Evolutionary conservation across 192 early-diverging fungal genomes (phyloP).

Genomic region (Allomyces arbusculus): DNA sequence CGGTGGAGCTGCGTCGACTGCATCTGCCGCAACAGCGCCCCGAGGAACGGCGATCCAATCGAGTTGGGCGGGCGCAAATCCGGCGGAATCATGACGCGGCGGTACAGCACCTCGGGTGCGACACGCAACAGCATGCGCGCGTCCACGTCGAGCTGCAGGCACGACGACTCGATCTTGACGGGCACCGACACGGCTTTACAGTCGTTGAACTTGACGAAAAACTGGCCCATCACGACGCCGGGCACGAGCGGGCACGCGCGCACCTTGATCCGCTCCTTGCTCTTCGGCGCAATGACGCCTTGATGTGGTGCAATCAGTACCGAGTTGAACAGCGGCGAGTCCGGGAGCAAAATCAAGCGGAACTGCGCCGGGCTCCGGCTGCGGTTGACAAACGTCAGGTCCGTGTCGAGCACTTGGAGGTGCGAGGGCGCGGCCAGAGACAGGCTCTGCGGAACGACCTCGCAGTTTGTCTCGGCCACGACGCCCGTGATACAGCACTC

Average conservation of each 20-base stretch:
- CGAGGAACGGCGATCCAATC: background rate
- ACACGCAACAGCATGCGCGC: background rate
- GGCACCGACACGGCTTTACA: slow-evolving; percentile 18
- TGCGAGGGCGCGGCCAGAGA: slow-evolving; percentile 29
- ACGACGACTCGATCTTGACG: slow-evolving; percentile 16
- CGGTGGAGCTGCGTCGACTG: background rate
- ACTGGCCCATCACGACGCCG: slow-evolving; percentile 22
- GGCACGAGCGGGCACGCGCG: slow-evolving; percentile 22
- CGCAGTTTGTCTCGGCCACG: slow-evolving; percentile 21
- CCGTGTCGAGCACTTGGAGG: slow-evolving; percentile 31
- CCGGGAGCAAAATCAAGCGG: slow-evolving; percentile 11
- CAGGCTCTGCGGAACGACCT: slow-evolving; percentile 13
- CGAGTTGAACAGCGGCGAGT: slow-evolving; percentile 12
- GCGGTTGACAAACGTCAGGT: slow-evolving; percentile 24
- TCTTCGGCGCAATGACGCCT: slow-evolving; percentile 18
- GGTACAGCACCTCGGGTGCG: slow-evolving; percentile 13
- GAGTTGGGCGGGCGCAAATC: background rate
- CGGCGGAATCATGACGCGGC: slow-evolving; percentile 5
- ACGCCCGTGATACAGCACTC: slow-evolving; percentile 25
- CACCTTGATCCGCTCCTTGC: slow-evolving; percentile 17
- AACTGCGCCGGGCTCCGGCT: slow-evolving; percentile 29
- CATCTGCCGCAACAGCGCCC: background rate
- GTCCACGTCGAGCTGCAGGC: slow-evolving; percentile 17
- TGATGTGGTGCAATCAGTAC: slow-evolving; percentile 17
- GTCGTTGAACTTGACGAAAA: slow-evolving; percentile 29